Evolutionary conservation across 768 basidiomycete species (phyloP).

Genomic region (Pluteus cervinus): DNA sequence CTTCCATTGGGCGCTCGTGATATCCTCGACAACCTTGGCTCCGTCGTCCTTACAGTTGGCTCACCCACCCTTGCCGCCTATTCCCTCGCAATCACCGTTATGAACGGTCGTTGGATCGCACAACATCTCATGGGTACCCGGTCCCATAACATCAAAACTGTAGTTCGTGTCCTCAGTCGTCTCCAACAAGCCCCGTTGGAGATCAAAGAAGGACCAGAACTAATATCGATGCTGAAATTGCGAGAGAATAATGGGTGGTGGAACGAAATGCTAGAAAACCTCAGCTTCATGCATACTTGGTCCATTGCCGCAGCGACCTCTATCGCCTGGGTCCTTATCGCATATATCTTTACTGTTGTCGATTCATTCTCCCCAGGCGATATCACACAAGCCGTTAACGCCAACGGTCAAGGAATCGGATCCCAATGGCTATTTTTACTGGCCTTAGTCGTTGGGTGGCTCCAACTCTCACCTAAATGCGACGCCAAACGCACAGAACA

Average conservation of each 20-base stretch:
- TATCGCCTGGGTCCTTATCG: conserved; percentile 34
- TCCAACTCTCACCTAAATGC: conserved; percentile 36
- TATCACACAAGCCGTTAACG: conserved; percentile 16
- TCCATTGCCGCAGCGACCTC: conserved; percentile 30
- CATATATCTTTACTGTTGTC: conserved; percentile 29
- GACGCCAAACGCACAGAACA: conserved; percentile 22
- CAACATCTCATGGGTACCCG: conserved; percentile 15
- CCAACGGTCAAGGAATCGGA: conserved; percentile 34
- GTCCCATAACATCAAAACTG: conserved; percentile 19
- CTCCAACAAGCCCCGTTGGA: conserved; percentile 36
- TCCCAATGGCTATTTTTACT: conserved; percentile 41
- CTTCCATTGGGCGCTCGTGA: conserved; percentile 33
- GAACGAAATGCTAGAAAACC: conserved; percentile 19
- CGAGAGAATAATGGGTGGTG: conserved; percentile 34
- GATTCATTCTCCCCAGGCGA: conserved; percentile 17
- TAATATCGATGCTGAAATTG: conserved; percentile 31
- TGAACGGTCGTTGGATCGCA: conserved; percentile 29
- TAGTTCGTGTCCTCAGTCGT: conserved; percentile 23
- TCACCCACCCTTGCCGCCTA: conserved; percentile 36
- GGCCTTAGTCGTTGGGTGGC: conserved; percentile 37
- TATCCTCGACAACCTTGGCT: conserved; percentile 26
- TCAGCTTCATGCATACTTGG: conserved; percentile 35
- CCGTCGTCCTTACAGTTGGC: conserved; percentile 31
- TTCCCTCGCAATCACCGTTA: conserved; percentile 24
- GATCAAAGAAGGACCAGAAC: conserved; percentile 14